A percentile compares a stretch with the other conserved stretches of the same genome.
Conservation (phyloP, 148 eudicot genomes). For the Spergularia marina region DNA sequence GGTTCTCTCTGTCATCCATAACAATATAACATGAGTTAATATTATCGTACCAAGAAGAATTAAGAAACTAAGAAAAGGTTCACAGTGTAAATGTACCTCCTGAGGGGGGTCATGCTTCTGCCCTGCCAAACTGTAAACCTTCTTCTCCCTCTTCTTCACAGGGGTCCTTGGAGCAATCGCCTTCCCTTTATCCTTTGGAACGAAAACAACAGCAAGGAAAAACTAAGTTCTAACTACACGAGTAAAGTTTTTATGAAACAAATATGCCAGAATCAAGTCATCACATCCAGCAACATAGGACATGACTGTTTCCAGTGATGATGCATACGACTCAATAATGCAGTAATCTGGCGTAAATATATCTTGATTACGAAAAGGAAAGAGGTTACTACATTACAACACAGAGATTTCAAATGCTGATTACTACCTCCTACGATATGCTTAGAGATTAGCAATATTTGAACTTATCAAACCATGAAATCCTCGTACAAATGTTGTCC, state of each 20-base stretch:
- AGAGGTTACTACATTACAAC: not conserved
- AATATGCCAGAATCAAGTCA: not conserved
- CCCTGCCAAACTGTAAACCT: conserved; percentile 78
- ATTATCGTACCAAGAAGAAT: not conserved
- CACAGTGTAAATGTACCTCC: conserved; percentile 46
- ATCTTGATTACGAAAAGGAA: too few relatives aligned
- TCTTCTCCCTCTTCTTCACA: conserved; percentile 66
- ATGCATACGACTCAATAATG: not conserved
- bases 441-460: not conserved
- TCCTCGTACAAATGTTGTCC: not conserved
- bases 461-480: not conserved
- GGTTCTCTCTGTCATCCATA: conserved; percentile 73
- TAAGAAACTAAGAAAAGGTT: not conserved
- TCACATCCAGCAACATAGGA: not conserved
- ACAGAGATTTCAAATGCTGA: not conserved
- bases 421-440: not conserved
- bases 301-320: not conserved
- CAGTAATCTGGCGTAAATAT: not conserved
- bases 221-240: not conserved
- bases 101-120: conserved; percentile 89
- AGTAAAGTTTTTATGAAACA: not conserved
- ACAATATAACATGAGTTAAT: not conserved
- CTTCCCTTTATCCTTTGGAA: conserved; percentile 58
- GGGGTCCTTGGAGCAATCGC: conserved; percentile 35
- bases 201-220: conserved; percentile 11